Evolutionary conservation across 1,139 yeast species (phyloP).

Genomic region (Saccharomyces hybrid): DNA sequence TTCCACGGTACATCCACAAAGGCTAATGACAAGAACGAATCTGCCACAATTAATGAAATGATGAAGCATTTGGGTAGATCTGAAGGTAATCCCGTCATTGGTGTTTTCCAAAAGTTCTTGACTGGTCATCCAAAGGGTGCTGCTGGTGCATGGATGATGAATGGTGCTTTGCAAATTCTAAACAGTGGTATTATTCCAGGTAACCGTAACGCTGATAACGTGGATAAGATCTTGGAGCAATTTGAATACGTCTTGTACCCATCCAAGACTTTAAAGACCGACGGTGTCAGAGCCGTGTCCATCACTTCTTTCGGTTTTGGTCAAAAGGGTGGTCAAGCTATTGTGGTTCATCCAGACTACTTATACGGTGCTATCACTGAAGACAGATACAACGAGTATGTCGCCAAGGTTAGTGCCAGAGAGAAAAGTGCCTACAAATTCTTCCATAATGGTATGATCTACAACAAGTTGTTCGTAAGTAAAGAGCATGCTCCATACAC

Average conservation of each 20-base stretch:
- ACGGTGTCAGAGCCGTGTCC: constrained; percentile 95
- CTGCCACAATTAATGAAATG: constrained; percentile 84
- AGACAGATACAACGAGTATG: constrained; percentile 61
- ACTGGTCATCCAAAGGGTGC: constrained; percentile 99
- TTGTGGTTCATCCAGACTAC: constrained; percentile 89
- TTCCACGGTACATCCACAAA: constrained; percentile 98
- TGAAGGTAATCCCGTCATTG: constrained; percentile 94
- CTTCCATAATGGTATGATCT: constrained; percentile 91
- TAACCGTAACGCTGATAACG: constrained; percentile 95
- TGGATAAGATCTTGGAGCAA: constrained; percentile 74
- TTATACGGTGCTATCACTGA: constrained; percentile 74
- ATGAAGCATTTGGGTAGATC: constrained; percentile 92
- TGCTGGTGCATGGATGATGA: constrained; percentile 99
- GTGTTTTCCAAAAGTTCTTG: constrained; percentile 96
- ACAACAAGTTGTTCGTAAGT: constrained; percentile 85
- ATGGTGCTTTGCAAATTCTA: constrained; percentile 92
- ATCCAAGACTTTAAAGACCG: constrained; percentile 86
- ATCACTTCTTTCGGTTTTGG: constrained; percentile 98
- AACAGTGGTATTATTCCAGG: constrained; percentile 96
- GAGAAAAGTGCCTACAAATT: constrained; percentile 88
- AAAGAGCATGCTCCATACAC: constrained; percentile 90
- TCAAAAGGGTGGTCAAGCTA: constrained; percentile 97
- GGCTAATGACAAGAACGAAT: constrained; percentile 97
- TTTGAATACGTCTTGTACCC: constrained; percentile 89
- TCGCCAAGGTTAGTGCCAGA: constrained; percentile 64